A percentile compares a stretch with the other conserved stretches of the same genome.
These are phyloP conservation scores for Alisma plantagoaquatica DNA, from an alignment of 106 monocot genomes.

Conservation along the genomic window DNA sequence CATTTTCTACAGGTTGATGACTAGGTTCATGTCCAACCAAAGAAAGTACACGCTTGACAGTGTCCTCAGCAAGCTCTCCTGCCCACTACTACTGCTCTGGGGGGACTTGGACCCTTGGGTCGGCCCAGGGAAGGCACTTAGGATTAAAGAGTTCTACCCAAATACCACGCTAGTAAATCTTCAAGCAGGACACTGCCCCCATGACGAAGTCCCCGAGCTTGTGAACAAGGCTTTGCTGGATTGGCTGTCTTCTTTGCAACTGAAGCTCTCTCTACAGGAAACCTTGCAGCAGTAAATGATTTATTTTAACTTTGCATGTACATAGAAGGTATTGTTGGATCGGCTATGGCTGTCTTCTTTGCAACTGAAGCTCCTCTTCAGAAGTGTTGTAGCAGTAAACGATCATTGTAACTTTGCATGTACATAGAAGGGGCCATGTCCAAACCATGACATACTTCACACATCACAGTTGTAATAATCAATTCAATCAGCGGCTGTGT, in stretches of 20 bases:
- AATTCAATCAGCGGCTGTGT: too few relatives aligned
- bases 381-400: too few relatives aligned
- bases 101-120: conserved; percentile 98
- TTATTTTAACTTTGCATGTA: too few relatives aligned
- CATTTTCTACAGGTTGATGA: conserved; percentile 59
- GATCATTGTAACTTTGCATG: too few relatives aligned
- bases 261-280: conserved; percentile 23
- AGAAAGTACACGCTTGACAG: conserved; percentile 72
- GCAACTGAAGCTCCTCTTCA: too few relatives aligned
- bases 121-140: conserved; percentile 53
- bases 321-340: too few relatives aligned
- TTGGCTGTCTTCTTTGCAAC: conserved; percentile 62
- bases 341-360: too few relatives aligned
- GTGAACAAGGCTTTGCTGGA: conserved; percentile 70
- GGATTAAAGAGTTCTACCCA: conserved; percentile 86
- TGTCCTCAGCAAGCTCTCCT: conserved; percentile 58
- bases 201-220: conserved; percentile 90
- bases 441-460: too few relatives aligned
- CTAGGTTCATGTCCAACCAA: conserved; percentile 80
- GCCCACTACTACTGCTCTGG: conserved; percentile 82
- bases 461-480: too few relatives aligned
- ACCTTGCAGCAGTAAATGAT: conserved; percentile 7
- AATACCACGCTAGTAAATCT: conserved; percentile 68
- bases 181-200: conserved; percentile 94
- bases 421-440: too few relatives aligned